These are phyloP conservation scores for Yarrowia sp. DNA, from an alignment of 805 yeast genomes.

Conservation along the genomic window DNA sequence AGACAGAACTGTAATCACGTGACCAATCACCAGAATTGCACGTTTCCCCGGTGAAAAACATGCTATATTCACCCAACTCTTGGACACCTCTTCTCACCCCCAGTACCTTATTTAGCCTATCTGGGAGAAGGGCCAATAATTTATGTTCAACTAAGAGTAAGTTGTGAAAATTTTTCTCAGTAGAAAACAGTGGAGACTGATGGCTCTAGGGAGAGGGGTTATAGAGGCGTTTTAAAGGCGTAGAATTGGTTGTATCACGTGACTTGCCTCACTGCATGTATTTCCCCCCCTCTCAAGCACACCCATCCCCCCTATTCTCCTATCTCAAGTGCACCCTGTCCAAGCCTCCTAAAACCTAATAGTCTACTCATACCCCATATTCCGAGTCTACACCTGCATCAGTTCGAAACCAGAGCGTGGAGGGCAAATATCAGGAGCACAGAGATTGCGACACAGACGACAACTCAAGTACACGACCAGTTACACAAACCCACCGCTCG, in stretches of 20 bases:
- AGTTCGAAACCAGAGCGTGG: not conserved
- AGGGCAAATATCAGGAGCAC: not conserved
- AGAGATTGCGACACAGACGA: not conserved
- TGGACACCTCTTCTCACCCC: too few species aligned
- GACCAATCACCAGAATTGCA: too few species aligned
- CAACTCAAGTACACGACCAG: not conserved
- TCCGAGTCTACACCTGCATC: slow-evolving; percentile 25
- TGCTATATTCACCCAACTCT: too few species aligned
- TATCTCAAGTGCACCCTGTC: slow-evolving; percentile 1
- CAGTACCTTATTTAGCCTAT: slow-evolving; percentile 21
- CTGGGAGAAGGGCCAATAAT: slow-evolving; percentile 31
- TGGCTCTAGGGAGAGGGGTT: not conserved
- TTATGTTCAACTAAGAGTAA: slow-evolving; percentile 29
- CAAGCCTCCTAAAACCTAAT: slow-evolving; percentile 12
- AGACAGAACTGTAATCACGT: too few species aligned
- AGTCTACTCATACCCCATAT: slow-evolving; percentile 24
- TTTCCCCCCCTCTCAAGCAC: too few species aligned
- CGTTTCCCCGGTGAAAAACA: too few species aligned
- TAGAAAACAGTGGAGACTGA: slow-evolving; percentile 12
- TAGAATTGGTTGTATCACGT: too few species aligned
- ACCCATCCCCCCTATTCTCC: too few species aligned
- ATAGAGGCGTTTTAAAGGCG: not conserved
- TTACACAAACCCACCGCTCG: too few species aligned
- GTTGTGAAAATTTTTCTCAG: slow-evolving; percentile 27
- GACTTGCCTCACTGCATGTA: too few species aligned